A percentile compares a stretch with the other conserved stretches of the same genome.
phyloP scores from a whole-genome alignment of 257 asterid genomes.

The Avicennia marina region DNA sequence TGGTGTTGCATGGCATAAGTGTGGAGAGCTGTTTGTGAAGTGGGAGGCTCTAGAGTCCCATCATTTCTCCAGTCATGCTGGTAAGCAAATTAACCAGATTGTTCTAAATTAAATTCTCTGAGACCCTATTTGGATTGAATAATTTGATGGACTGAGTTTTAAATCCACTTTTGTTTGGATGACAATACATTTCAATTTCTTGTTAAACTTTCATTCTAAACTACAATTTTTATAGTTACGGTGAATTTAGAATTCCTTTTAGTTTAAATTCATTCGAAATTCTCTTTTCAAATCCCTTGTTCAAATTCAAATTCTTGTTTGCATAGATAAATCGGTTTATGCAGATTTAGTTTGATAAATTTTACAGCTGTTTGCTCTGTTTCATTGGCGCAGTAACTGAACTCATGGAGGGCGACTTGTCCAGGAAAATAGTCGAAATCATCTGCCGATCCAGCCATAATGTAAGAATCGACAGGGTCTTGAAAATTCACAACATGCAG shows the following conservation, averaged over 20 bases:
- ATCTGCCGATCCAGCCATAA: slow-evolving; percentile 60
- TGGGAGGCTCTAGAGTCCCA: slow-evolving; percentile 86
- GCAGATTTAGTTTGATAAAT: not conserved
- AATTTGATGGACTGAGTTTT: no score
- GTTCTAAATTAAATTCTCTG: not conserved
- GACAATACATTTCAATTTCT: no score
- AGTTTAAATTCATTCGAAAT: no score
- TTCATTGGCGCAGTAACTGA: slow-evolving; percentile 48
- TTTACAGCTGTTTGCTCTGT: not conserved
- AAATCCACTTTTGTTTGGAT: no score
- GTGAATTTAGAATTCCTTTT: no score
- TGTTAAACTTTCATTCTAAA: no score
- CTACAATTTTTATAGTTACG: no score
- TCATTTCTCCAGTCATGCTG: slow-evolving; percentile 88
- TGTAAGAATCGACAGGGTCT: slow-evolving; percentile 54
- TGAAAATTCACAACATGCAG: slow-evolving; percentile 69
- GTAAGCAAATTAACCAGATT: slow-evolving; percentile 22
- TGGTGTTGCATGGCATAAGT: slow-evolving; percentile 59
- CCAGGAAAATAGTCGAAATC: slow-evolving; percentile 70
- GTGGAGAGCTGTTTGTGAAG: slow-evolving; percentile 80
- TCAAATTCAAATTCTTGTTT: not conserved
- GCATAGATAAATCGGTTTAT: not conserved
- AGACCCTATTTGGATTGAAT: not conserved
- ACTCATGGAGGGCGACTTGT: slow-evolving; percentile 70
- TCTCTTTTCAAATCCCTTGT: no score